Conservation (phyloP, 345 rosid species). For the Heritiera fomes region DNA sequence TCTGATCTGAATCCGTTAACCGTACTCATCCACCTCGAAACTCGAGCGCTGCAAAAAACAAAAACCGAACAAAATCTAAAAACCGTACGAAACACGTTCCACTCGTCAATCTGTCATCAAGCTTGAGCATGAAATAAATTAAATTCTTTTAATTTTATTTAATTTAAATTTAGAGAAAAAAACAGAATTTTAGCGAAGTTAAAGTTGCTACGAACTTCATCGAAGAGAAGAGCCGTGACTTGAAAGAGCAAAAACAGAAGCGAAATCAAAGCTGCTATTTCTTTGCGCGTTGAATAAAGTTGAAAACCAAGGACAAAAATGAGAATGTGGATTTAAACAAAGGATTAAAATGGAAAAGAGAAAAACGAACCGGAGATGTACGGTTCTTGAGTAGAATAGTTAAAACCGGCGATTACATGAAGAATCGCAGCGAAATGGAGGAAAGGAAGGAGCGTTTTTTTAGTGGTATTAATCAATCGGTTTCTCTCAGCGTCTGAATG, state of each 20-base stretch:
- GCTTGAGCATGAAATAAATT: not conserved
- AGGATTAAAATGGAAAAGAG: conserved; percentile 17
- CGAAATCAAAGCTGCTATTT: conserved; percentile 9
- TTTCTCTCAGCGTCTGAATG: no score
- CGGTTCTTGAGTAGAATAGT: conserved; percentile 36
- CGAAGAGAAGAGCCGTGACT: conserved; percentile 10
- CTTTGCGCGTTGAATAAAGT: conserved; percentile 42
- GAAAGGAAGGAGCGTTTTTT: conserved; percentile 17
- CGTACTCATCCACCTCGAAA: conserved; percentile 21
- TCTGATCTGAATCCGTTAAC: conserved; percentile 31
- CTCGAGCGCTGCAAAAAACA: conserved; percentile 31
- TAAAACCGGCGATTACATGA: not conserved
- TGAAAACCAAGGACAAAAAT: not conserved
- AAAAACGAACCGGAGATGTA: conserved; percentile 19
- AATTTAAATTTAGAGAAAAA: no score
- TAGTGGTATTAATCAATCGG: not conserved
- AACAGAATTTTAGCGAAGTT: not conserved
- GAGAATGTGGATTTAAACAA: conserved; percentile 21
- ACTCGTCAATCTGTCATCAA: no score
- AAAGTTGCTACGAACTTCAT: conserved; percentile 5
- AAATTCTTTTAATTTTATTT: not conserved
- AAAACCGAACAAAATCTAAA: not conserved
- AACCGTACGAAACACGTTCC: not conserved
- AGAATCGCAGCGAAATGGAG: not conserved
- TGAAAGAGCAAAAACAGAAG: conserved; percentile 19